Percentiles rank a stretch among this genome's conserved stretches.
phyloP scores from a whole-genome alignment of 2,329 filamentous ascomycete species.

The Pseudogymnoascus sp. region DNA sequence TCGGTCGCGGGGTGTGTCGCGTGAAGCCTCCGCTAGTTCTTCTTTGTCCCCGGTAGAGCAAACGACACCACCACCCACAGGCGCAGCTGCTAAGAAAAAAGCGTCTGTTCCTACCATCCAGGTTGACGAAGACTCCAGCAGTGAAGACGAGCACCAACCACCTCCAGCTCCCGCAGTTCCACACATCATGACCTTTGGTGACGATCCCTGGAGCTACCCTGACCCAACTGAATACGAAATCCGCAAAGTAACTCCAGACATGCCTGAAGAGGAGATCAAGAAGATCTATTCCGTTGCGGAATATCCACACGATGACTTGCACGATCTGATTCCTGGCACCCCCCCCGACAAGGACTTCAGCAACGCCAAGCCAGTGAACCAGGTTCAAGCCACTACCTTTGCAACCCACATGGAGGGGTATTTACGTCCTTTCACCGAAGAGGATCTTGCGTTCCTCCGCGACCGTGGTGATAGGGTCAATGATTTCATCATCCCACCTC shows the following conservation, averaged over 20 bases:
- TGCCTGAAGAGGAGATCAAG: constrained; percentile 79
- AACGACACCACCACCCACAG: constrained; percentile 44
- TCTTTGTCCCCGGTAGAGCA: constrained; percentile 48
- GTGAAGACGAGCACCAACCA: constrained; percentile 48
- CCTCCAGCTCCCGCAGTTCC: constrained; percentile 55
- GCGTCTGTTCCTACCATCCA: constrained; percentile 46
- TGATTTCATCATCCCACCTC: constrained; percentile 79
- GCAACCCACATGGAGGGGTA: constrained; percentile 88
- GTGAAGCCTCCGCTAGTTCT: constrained; percentile 50
- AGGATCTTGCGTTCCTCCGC: constrained; percentile 86
- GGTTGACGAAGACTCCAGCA: constrained; percentile 37
- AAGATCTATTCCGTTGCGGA: constrained; percentile 80
- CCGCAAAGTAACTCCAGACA: constrained; percentile 62
- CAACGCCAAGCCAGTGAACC: constrained; percentile 84
- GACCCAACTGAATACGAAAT: constrained; percentile 97
- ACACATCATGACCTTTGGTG: constrained; percentile 73
- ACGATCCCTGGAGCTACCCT: constrained; percentile 82
- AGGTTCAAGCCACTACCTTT: constrained; percentile 91
- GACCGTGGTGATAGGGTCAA: constrained; percentile 79
- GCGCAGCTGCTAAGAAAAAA: constrained; percentile 56
- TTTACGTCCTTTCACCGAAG: constrained; percentile 82
- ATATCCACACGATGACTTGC: constrained; percentile 75
- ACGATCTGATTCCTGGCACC: constrained; percentile 78
- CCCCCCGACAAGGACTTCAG: constrained; percentile 95
- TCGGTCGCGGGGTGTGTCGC: constrained; percentile 25